A percentile compares a stretch with the other conserved stretches of the same genome.
Conservation (phyloP, 192 early-diverging fungal genomes). For the Allomyces arbusculus region DNA sequence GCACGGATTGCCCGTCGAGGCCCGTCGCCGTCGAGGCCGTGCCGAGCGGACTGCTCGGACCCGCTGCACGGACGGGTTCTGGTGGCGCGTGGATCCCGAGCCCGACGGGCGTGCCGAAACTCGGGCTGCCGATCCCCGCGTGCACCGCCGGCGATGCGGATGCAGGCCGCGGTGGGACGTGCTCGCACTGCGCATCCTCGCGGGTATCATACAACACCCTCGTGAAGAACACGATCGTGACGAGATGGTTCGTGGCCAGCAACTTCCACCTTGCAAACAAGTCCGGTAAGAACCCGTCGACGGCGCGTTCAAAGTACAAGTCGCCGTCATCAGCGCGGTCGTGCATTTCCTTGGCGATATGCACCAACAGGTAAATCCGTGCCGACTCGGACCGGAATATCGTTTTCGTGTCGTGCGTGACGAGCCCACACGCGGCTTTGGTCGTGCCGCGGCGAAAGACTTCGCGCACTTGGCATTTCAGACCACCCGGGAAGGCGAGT, state of each 20-base stretch:
- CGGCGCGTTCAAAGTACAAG: constrained; percentile 78
- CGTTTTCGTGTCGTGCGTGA: constrained; percentile 54
- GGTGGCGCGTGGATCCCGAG: background rate
- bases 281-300: constrained; percentile 71
- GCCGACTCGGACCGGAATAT: constrained; percentile 88
- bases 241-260: constrained; percentile 68
- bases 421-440: constrained; percentile 53
- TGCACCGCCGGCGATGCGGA: background rate
- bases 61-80: no score
- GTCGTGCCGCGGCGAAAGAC: constrained; percentile 40
- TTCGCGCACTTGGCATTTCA: constrained; percentile 58
- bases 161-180: constrained; percentile 6
- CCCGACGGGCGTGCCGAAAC: background rate
- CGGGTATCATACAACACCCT: constrained; percentile 55
- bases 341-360: constrained; percentile 96
- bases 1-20: constrained; percentile 20
- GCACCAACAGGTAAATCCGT: constrained; percentile 83
- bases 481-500: constrained; percentile 41
- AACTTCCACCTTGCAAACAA: constrained; percentile 73
- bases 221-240: constrained; percentile 87
- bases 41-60: no score
- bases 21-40: background rate
- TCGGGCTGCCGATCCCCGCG: background rate
- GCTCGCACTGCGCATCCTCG: constrained; percentile 17
- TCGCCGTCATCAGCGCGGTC: constrained; percentile 95